These are phyloP conservation scores for Mortierella claussenii DNA, from an alignment of 192 early-diverging fungal genomes.

Conservation along the genomic window DNA sequence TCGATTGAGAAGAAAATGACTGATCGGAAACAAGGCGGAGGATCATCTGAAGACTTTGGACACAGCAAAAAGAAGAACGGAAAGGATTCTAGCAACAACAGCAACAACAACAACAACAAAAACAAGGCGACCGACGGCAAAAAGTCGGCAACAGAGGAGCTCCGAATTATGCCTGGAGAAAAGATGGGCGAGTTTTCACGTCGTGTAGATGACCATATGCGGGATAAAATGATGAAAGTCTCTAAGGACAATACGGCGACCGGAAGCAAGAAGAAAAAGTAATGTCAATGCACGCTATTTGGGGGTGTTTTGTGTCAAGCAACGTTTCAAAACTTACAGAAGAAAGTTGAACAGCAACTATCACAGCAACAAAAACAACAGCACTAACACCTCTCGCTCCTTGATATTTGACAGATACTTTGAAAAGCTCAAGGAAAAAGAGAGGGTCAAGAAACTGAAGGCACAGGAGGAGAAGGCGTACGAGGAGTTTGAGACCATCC, in stretches of 20 bases:
- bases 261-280: constrained; percentile 58
- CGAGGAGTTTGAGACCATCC: constrained; percentile 62
- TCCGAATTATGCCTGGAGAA: constrained; percentile 56
- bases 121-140: background rate
- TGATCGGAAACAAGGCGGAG: constrained; percentile 13
- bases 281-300: too few relatives aligned
- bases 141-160: constrained; percentile 23
- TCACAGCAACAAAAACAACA: too few relatives aligned
- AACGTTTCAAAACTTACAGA: too few relatives aligned
- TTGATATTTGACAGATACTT: constrained; percentile 47
- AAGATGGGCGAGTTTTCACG: constrained; percentile 57
- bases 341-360: too few relatives aligned
- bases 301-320: too few relatives aligned
- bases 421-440: constrained; percentile 59
- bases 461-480: constrained; percentile 52
- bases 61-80: constrained; percentile 2
- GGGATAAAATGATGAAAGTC: constrained; percentile 48
- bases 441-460: constrained; percentile 55
- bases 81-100: background rate
- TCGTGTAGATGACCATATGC: constrained; percentile 59
- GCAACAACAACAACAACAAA: constrained; percentile 8
- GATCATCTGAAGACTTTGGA: constrained; percentile 25
- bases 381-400: too few relatives aligned
- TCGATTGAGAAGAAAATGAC: constrained; percentile 22
- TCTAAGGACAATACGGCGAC: constrained; percentile 48